A percentile compares a stretch with the other conserved stretches of the same genome.
Evolutionary conservation across 352 stramenopile species (phyloP).

Genomic region (Phytophthora ramorum): DNA sequence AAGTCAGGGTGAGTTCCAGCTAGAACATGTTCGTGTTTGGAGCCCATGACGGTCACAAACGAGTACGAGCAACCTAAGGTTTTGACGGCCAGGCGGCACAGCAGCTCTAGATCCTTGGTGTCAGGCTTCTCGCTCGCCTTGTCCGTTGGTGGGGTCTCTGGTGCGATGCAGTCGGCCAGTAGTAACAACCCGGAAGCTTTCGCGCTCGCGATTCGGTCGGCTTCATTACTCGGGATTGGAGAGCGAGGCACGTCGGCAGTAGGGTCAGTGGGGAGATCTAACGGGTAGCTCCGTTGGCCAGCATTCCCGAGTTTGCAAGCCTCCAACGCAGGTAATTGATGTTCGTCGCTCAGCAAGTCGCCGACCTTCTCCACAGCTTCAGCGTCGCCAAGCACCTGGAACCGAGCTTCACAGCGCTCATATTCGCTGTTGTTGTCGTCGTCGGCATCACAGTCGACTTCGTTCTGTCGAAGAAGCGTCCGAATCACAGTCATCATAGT

Average conservation of each 20-base stretch:
- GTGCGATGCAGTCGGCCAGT: constrained; percentile 17
- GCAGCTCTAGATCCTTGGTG: constrained; percentile 50
- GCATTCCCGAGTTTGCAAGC: constrained; percentile 18
- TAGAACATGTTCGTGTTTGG: constrained; percentile 47
- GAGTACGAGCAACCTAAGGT: constrained; percentile 50
- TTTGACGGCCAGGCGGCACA: constrained; percentile 49
- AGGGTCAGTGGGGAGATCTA: constrained; percentile 17
- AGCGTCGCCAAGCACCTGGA: constrained; percentile 5
- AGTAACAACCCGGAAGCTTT: constrained; percentile 6
- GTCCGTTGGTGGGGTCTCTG: constrained; percentile 4
- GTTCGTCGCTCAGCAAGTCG: constrained; percentile 6
- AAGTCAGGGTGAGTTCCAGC: constrained; percentile 37
- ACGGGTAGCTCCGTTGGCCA: constrained; percentile 5
- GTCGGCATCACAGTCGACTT: not conserved
- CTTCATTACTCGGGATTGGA: constrained; percentile 32
- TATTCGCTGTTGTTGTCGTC: not conserved
- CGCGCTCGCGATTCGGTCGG: constrained; percentile 14
- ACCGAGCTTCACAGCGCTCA: not conserved
- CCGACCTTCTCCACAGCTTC: constrained; percentile 9
- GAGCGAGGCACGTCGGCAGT: constrained; percentile 5
- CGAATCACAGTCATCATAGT: constrained; percentile 27
- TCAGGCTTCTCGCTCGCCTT: constrained; percentile 20
- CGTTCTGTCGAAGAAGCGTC: constrained; percentile 21
- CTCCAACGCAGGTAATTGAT: constrained; percentile 13
- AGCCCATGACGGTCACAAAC: constrained; percentile 56